Conservation (phyloP, 495 filamentous ascomycete genomes). For the Letharia columbiana region DNA sequence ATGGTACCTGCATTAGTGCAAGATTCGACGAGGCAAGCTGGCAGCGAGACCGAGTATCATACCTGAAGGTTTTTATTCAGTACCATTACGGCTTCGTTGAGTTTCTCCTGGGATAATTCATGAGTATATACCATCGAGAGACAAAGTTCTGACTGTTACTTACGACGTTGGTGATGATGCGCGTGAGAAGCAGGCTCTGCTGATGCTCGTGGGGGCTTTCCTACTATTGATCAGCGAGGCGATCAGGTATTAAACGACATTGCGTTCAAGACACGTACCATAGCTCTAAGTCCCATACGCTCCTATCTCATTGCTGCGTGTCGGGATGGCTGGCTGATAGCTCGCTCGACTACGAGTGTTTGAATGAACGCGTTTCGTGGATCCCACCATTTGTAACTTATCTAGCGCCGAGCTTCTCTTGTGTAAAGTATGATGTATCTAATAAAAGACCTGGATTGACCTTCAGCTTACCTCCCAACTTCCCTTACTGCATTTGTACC, state of each 20-base stretch:
- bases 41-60: constrained; percentile 12
- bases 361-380: too few relatives aligned
- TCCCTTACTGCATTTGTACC: not conserved
- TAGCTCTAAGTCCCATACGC: not conserved
- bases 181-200: constrained; percentile 82
- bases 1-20: constrained; percentile 21
- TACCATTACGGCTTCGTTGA: constrained; percentile 87
- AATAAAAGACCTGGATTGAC: too few relatives aligned
- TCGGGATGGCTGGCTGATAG: too few relatives aligned
- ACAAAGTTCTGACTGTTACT: constrained; percentile 27
- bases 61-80: constrained; percentile 90
- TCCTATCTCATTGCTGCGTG: not conserved
- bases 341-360: too few relatives aligned
- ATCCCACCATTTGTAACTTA: too few relatives aligned
- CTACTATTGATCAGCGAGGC: constrained; percentile 35
- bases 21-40: not conserved
- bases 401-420: too few relatives aligned
- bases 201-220: constrained; percentile 97
- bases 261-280: constrained; percentile 9
- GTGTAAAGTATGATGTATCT: too few relatives aligned
- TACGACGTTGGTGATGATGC: constrained; percentile 97
- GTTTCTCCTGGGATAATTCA: constrained; percentile 64
- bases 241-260: not conserved
- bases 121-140: not conserved
- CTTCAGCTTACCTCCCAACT: too few relatives aligned